Conservation (phyloP, 257 asterid species). For the Nicotiana attenuata region DNA sequence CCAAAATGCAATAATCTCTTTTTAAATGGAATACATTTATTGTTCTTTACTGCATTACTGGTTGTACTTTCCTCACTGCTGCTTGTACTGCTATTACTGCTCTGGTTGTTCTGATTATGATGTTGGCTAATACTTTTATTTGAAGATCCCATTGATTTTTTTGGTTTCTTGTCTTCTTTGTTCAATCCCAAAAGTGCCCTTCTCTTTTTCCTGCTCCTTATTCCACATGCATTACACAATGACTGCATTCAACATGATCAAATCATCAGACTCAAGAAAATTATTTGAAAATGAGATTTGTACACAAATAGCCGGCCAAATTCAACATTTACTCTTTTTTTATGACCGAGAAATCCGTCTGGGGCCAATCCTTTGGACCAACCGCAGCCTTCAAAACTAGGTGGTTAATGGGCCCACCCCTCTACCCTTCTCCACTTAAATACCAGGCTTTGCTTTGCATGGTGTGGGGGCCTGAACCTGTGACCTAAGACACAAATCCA, state of each 20-base stretch:
- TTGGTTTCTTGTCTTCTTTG: constrained; percentile 50
- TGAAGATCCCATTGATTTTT: constrained; percentile 1
- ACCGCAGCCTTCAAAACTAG: too few relatives aligned
- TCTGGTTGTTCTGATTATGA: background rate
- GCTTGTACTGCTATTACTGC: constrained; percentile 33
- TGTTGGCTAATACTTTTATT: background rate
- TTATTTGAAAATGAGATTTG: too few relatives aligned
- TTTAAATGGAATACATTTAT: constrained; percentile 36
- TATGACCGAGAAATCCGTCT: too few relatives aligned
- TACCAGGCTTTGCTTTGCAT: too few relatives aligned
- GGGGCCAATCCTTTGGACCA: too few relatives aligned
- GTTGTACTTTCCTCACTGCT: constrained; percentile 50
- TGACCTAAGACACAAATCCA: too few relatives aligned
- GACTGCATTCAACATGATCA: constrained; percentile 43
- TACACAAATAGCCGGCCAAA: too few relatives aligned
- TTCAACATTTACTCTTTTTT: too few relatives aligned
- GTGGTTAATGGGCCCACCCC: too few relatives aligned
- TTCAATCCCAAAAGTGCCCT: constrained; percentile 73
- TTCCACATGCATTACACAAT: constrained; percentile 96
- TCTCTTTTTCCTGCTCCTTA: constrained; percentile 85
- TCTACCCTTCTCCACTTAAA: too few relatives aligned
- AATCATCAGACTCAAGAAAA: background rate
- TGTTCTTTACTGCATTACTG: constrained; percentile 20
- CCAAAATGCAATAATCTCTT: constrained; percentile 51
- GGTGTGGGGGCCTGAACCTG: too few relatives aligned